Conservation (phyloP, 257 asterid species). For the Schizonepeta tenuifolia region DNA sequence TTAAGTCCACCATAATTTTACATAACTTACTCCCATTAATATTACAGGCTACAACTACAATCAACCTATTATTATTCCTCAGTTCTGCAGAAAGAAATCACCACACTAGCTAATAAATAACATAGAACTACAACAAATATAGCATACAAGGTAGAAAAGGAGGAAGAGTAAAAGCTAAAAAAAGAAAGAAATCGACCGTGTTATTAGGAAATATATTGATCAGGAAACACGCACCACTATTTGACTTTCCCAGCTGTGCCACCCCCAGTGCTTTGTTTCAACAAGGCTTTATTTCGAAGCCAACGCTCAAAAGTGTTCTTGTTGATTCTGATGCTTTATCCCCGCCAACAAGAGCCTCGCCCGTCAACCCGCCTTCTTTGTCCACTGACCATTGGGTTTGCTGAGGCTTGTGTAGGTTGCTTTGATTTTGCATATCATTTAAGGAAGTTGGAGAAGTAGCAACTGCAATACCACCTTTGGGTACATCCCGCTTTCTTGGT, state of each 20-base stretch:
- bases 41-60: conserved; percentile 36
- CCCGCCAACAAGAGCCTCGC: conserved; percentile 49
- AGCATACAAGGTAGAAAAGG: conserved; percentile 23
- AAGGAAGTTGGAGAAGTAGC: conserved; percentile 52
- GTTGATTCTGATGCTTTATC: conserved; percentile 55
- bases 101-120: conserved; percentile 35
- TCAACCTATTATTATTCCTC: conserved; percentile 39
- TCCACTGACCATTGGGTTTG: conserved; percentile 67
- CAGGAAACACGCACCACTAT: conserved; percentile 24
- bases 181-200: conserved; percentile 3
- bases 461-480: conserved; percentile 44
- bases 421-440: conserved; percentile 37
- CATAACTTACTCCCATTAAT: conserved; percentile 34
- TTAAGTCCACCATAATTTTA: conserved; percentile 33
- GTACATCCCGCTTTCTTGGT: conserved; percentile 68
- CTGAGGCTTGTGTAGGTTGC: conserved; percentile 42
- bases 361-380: conserved; percentile 59
- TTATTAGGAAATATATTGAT: conserved; percentile 30
- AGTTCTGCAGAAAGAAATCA: conserved; percentile 27
- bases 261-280: conserved; percentile 37
- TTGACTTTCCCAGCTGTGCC: conserved; percentile 9
- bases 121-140: conserved; percentile 33
- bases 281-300: conserved; percentile 83
- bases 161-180: neutral
- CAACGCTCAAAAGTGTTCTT: conserved; percentile 69